Percentiles rank a stretch among this genome's conserved stretches.
These are phyloP conservation scores for Penicillium sp. DNA, from an alignment of 2,329 filamentous ascomycete species.

Conservation along the genomic window DNA sequence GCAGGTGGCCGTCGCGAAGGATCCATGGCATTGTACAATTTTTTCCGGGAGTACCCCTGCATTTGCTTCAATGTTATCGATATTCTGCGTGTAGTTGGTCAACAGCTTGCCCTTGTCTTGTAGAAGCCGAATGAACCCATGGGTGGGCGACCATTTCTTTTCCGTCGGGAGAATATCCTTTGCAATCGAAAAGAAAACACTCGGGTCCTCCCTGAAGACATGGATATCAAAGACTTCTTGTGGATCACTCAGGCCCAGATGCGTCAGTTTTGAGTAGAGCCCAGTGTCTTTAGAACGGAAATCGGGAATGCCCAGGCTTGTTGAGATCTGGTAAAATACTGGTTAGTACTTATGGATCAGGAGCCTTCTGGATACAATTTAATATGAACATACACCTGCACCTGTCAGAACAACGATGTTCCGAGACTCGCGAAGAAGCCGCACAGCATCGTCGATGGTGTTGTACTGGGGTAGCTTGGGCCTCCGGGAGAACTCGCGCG, in stretches of 20 bases:
- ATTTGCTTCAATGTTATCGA: constrained; percentile 89
- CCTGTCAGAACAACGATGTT: constrained; percentile 95
- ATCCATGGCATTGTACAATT: constrained; percentile 93
- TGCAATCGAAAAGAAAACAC: constrained; percentile 86
- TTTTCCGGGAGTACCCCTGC: constrained; percentile 79
- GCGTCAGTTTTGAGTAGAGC: constrained; percentile 79
- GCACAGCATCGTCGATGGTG: constrained; percentile 80
- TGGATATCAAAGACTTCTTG: constrained; percentile 94
- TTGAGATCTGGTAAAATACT: constrained; percentile 64
- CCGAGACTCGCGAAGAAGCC: constrained; percentile 66
- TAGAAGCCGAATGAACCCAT: constrained; percentile 87
- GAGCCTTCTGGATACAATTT: background rate
- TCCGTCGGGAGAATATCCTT: constrained; percentile 83
- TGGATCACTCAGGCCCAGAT: constrained; percentile 75
- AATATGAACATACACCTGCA: constrained; percentile 59
- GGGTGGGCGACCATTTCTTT: constrained; percentile 82
- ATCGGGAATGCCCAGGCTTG: constrained; percentile 92
- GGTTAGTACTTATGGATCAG: background rate
- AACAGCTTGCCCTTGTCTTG: constrained; percentile 85
- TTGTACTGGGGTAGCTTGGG: constrained; percentile 78
- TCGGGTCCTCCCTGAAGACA: constrained; percentile 80
- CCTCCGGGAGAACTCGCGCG: constrained; percentile 76
- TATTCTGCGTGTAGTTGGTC: constrained; percentile 98
- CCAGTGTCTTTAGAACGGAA: constrained; percentile 92
- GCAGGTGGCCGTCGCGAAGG: constrained; percentile 88